These are phyloP conservation scores for Vitis hybrid DNA, from an alignment of 177 flowering plant species.

Conservation along the genomic window DNA sequence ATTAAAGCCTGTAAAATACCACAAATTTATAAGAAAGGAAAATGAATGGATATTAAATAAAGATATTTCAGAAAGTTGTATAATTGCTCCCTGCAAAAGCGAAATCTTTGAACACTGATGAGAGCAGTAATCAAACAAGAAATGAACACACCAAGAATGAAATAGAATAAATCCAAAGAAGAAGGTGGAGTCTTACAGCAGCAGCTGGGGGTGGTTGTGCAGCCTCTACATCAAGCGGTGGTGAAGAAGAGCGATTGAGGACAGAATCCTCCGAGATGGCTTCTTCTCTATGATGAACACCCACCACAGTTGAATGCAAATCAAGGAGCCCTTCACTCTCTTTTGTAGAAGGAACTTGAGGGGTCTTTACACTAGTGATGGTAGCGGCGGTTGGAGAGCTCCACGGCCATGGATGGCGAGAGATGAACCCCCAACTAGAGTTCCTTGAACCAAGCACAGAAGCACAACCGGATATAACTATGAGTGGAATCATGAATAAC, in stretches of 20 bases:
- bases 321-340: neutral
- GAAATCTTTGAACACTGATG: no score
- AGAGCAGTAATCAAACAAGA: no score
- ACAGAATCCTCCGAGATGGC: constrained; percentile 1
- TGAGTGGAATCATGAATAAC: constrained; percentile 30
- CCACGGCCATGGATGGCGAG: constrained; percentile 18
- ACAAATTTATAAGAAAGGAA: no score
- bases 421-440: constrained; percentile 16
- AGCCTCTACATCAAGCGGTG: constrained; percentile 7
- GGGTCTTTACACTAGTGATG: neutral
- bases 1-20: no score
- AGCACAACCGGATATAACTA: constrained; percentile 18
- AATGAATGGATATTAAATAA: no score
- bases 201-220: neutral
- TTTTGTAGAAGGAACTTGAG: neutral
- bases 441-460: constrained; percentile 20
- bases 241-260: constrained; percentile 10
- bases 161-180: no score
- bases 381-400: neutral
- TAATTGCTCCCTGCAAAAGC: no score
- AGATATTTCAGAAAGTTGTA: no score
- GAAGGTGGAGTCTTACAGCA: no score
- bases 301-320: constrained; percentile 10
- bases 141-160: no score
- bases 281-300: constrained; percentile 1